phyloP scores from a whole-genome alignment of 139 green algal species.

The Asterochloris sp. region DNA sequence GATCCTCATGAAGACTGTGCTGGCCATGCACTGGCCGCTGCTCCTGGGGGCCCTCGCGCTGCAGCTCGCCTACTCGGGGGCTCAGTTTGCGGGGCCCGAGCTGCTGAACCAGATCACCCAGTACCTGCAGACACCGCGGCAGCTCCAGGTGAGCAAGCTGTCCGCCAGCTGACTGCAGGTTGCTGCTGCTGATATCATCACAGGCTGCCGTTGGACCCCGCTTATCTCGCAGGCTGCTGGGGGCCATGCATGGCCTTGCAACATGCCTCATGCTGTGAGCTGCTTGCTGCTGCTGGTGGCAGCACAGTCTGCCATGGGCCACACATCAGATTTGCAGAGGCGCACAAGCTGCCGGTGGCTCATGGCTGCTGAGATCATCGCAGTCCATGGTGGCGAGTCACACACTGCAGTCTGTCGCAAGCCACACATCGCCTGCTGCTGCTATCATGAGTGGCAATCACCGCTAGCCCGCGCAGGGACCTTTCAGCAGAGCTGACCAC shows the following conservation, averaged over 20 bases:
- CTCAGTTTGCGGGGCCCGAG: constrained; percentile 41
- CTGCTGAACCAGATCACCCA: constrained; percentile 45
- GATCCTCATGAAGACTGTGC: neutral
- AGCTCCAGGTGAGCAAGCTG: neutral
- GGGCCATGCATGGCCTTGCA: neutral
- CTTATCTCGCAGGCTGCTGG: neutral
- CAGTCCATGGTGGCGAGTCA: no score
- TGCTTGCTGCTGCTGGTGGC: neutral
- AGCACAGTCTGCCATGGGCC: neutral
- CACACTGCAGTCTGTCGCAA: no score
- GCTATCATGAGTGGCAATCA: no score
- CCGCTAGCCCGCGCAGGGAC: no score
- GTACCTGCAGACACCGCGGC: constrained; percentile 17
- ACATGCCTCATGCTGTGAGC: neutral
- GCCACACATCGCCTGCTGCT: no score
- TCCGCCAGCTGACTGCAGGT: neutral
- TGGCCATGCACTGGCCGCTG: neutral
- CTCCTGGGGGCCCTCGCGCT: constrained; percentile 21
- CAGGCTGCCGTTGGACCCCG: neutral
- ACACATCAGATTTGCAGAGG: no score
- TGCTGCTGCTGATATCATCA: neutral
- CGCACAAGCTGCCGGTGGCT: no score
- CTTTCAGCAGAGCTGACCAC: no score
- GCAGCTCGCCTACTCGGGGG: constrained; percentile 33
- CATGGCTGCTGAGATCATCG: no score